A percentile compares a stretch with the other conserved stretches of the same genome.
Evolutionary conservation across 1,139 yeast species (phyloP).

Genomic region (Kodamaea alishanica): DNA sequence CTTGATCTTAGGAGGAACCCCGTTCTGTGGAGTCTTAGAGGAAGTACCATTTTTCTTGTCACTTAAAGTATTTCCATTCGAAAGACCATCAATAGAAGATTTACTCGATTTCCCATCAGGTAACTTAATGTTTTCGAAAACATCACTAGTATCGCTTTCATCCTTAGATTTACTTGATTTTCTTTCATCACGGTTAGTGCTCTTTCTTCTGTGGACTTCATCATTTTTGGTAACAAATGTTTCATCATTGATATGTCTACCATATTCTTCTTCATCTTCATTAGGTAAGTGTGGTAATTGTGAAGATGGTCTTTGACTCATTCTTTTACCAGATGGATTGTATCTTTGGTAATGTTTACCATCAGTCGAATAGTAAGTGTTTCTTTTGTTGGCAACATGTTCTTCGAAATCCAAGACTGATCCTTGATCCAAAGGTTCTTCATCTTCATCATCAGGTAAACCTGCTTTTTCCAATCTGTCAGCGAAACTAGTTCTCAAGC

Average conservation of each 20-base stretch:
- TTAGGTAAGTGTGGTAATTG: slow-evolving; percentile 34
- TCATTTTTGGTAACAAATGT: slow-evolving; percentile 37
- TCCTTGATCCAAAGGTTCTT: slow-evolving; percentile 34
- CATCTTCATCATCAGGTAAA: slow-evolving; percentile 27
- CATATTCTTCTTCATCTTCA: slow-evolving; percentile 11
- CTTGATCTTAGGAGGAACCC: slow-evolving; percentile 11
- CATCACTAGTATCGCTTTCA: slow-evolving; percentile 23
- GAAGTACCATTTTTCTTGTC: slow-evolving; percentile 6
- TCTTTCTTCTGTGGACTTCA: slow-evolving; percentile 17
- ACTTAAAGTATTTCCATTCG: slow-evolving; percentile 3
- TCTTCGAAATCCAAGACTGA: slow-evolving; percentile 44
- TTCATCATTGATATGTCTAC: slow-evolving; percentile 19
- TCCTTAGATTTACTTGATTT: slow-evolving; percentile 11
- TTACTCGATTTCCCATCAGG: slow-evolving; percentile 28
- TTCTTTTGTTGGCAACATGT: slow-evolving; percentile 38
- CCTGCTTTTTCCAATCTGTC: slow-evolving; percentile 43
- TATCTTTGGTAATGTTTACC: slow-evolving; percentile 20
- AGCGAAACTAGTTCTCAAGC: slow-evolving; percentile 43
- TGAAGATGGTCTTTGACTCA: slow-evolving; percentile 28
- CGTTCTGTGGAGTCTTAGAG: slow-evolving; percentile 1
- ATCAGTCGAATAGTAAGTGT: slow-evolving; percentile 32
- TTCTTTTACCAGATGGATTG: slow-evolving; percentile 20
- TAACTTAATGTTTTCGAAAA: slow-evolving; percentile 44
- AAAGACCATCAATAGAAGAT: slow-evolving; percentile 9
- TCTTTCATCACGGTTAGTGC: slow-evolving; percentile 9